These are phyloP conservation scores for Esteya vermicola DNA, from an alignment of 2,329 filamentous ascomycete genomes.

Conservation along the genomic window DNA sequence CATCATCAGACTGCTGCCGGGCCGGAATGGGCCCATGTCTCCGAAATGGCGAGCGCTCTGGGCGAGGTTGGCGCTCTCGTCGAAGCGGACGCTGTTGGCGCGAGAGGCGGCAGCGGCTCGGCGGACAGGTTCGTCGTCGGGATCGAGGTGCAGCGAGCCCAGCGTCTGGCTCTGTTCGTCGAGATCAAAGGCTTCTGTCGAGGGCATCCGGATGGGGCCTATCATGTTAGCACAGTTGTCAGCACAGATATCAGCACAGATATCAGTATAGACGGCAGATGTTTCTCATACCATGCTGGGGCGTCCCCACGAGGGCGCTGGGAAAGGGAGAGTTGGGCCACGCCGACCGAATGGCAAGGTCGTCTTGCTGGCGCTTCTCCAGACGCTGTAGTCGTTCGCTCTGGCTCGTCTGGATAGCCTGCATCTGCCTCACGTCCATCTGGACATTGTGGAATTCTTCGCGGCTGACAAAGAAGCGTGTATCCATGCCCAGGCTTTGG, in stretches of 20 bases:
- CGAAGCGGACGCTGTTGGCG: constrained; percentile 94
- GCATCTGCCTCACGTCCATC: constrained; percentile 56
- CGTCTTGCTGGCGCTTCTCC: constrained; percentile 53
- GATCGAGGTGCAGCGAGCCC: constrained; percentile 69
- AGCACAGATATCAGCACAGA: not conserved
- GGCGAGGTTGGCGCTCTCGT: constrained; percentile 78
- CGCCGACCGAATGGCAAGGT: constrained; percentile 63
- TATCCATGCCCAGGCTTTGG: constrained; percentile 40
- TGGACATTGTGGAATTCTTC: constrained; percentile 55
- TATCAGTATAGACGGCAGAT: not conserved
- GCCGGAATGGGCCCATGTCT: constrained; percentile 65
- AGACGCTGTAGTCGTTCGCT: constrained; percentile 46
- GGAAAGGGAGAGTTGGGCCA: constrained; percentile 89
- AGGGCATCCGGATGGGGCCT: constrained; percentile 69
- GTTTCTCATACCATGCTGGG: constrained; percentile 60
- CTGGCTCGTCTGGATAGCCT: constrained; percentile 47
- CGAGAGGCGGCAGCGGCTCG: constrained; percentile 69
- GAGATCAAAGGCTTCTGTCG: constrained; percentile 79
- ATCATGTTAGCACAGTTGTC: constrained; percentile 2
- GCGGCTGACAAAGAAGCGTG: constrained; percentile 41
- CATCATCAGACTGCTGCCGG: constrained; percentile 73
- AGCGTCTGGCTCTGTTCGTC: constrained; percentile 76
- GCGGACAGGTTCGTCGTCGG: constrained; percentile 73
- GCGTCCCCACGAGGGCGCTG: constrained; percentile 66
- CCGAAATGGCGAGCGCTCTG: constrained; percentile 71